Conservation (phyloP, 441 rosid genomes). For the Erodium texanum region DNA sequence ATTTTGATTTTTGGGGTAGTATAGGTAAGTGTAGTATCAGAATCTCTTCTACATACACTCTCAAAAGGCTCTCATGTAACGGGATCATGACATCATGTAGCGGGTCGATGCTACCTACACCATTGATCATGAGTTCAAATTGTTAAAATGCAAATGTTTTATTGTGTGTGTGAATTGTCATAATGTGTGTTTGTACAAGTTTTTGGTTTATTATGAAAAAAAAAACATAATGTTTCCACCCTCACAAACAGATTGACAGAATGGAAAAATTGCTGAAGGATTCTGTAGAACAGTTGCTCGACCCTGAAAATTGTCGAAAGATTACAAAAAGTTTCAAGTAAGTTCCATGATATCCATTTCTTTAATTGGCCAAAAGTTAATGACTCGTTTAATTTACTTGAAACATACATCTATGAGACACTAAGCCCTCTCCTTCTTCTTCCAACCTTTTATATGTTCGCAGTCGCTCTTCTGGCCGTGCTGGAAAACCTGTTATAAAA, state of each 20-base stretch:
- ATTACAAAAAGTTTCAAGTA: conserved; percentile 52
- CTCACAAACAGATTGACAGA: conserved; percentile 34
- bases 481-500: conserved; percentile 53
- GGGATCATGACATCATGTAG: no score
- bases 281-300: conserved; percentile 21
- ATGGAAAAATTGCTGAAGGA: conserved; percentile 43
- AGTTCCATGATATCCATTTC: conserved; percentile 15
- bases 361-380: neutral
- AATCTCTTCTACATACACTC: no score
- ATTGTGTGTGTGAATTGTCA: neutral
- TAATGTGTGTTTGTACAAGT: no score
- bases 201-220: neutral
- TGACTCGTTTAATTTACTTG: neutral
- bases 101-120: no score
- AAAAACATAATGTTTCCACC: no score
- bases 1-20: no score
- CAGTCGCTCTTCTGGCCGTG: conserved; percentile 62
- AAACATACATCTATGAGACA: neutral
- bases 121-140: neutral
- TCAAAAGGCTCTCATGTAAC: no score
- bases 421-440: neutral
- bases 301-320: conserved; percentile 41
- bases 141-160: neutral
- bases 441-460: conserved; percentile 1
- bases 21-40: no score